Evolutionary conservation across 2,329 filamentous ascomycete genomes (phyloP).

Genomic region (Cladobotryum mycophilum): DNA sequence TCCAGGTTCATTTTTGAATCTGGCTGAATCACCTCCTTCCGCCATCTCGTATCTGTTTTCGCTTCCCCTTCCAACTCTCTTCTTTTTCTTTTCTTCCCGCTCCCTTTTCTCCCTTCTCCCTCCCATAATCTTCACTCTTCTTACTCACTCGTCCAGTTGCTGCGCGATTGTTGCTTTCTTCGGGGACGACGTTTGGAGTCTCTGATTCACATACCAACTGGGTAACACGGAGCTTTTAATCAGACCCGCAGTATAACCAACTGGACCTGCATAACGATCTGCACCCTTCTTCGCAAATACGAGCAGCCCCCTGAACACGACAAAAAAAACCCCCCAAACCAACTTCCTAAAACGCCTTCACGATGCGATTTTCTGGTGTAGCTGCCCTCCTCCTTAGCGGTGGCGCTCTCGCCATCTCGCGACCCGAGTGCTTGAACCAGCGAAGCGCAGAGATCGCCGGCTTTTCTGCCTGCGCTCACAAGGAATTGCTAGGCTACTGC

Average conservation of each 20-base stretch:
- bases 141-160: neutral
- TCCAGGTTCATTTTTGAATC: slow-evolving; percentile 1
- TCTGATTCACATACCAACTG: too few species aligned
- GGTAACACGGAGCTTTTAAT: too few species aligned
- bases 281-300: neutral
- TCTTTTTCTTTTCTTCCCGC: neutral
- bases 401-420: slow-evolving; percentile 26
- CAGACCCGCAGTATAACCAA: too few species aligned
- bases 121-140: neutral
- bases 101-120: neutral
- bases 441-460: slow-evolving; percentile 34
- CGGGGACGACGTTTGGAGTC: too few species aligned
- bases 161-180: too few species aligned
- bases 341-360: neutral
- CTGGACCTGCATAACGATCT: neutral
- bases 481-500: slow-evolving; percentile 36
- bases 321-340: neutral
- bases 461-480: slow-evolving; percentile 38
- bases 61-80: neutral
- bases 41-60: neutral
- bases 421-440: slow-evolving; percentile 34
- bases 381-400: slow-evolving; percentile 26
- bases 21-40: neutral
- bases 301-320: neutral
- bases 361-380: slow-evolving; percentile 9